Evolutionary conservation across 306 rosid species (phyloP).

Genomic region (Parietaria judaica): DNA sequence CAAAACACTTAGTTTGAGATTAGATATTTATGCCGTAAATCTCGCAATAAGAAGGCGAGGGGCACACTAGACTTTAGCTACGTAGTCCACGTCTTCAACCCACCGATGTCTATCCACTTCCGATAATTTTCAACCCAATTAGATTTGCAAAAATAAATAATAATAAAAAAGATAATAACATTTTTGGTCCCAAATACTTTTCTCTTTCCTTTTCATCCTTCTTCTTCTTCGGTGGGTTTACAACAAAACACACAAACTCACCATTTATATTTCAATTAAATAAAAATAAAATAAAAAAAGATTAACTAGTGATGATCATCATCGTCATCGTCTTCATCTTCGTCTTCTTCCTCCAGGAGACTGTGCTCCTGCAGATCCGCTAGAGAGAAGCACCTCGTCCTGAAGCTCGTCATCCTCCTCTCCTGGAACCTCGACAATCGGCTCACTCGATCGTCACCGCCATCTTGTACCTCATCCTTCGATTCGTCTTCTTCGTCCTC

Average conservation of each 20-base stretch:
- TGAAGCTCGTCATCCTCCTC: constrained; percentile 47
- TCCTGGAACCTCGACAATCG: constrained; percentile 21
- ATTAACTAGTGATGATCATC: not conserved
- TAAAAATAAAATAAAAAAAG: not conserved
- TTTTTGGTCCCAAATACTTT: not conserved
- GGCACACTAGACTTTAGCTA: too few relatives aligned
- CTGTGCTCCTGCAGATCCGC: constrained; percentile 61
- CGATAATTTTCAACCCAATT: not conserved
- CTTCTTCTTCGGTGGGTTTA: constrained; percentile 13
- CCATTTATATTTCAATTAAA: not conserved
- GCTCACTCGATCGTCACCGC: constrained; percentile 19
- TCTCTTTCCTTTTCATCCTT: not conserved
- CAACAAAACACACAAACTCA: constrained; percentile 13
- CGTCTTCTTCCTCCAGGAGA: not conserved
- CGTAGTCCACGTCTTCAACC: constrained; percentile 10
- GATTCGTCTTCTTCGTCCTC: constrained; percentile 41
- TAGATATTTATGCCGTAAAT: too few relatives aligned
- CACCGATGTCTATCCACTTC: constrained; percentile 15
- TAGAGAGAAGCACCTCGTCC: constrained; percentile 58
- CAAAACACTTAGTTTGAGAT: too few relatives aligned
- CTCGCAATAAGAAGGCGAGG: too few relatives aligned
- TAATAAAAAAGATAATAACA: not conserved
- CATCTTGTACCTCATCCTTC: constrained; percentile 27
- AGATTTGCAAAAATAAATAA: not conserved
- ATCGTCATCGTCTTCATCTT: not conserved